Percentiles rank a stretch among this genome's conserved stretches.
phyloP scores from a whole-genome alignment of 371 early-diverging fungal species.

The Syncephalis fuscata region DNA sequence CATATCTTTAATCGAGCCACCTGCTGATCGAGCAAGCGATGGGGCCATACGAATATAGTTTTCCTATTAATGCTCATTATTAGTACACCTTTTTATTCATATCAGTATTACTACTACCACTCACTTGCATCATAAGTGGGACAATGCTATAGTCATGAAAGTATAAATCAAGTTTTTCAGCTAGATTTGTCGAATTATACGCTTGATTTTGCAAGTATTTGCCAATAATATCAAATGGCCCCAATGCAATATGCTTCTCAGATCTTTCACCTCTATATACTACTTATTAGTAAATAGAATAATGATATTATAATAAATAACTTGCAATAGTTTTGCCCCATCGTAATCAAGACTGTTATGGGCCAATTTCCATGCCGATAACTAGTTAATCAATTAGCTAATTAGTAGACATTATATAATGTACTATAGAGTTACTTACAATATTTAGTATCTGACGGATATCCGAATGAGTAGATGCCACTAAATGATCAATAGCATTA shows the following conservation, averaged over 20 bases:
- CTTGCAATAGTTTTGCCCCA: conserved; percentile 44
- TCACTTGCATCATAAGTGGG: conserved; percentile 86
- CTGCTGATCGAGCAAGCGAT: conserved; percentile 4
- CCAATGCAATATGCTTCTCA: conserved; percentile 64
- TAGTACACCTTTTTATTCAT: neutral
- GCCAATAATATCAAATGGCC: conserved; percentile 73
- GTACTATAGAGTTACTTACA: too few relatives aligned
- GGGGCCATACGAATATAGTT: conserved; percentile 29
- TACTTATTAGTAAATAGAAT: neutral
- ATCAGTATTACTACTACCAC: conserved; percentile 4
- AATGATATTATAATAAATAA: neutral
- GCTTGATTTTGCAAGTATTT: conserved; percentile 35
- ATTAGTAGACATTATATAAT: too few relatives aligned
- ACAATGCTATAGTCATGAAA: conserved; percentile 85
- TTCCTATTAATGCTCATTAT: conserved; percentile 12
- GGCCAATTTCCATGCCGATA: conserved; percentile 73
- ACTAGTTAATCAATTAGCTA: too few relatives aligned
- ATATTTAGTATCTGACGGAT: conserved; percentile 98
- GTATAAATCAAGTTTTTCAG: conserved; percentile 80
- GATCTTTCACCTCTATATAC: conserved; percentile 11
- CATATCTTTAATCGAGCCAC: neutral
- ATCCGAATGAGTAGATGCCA: conserved; percentile 73
- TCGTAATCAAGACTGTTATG: conserved; percentile 55
- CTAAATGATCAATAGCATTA: conserved; percentile 80
- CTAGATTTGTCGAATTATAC: conserved; percentile 33